Conservation (phyloP, 805 yeast species). For the Lipomyces spencermartinsiae region DNA sequence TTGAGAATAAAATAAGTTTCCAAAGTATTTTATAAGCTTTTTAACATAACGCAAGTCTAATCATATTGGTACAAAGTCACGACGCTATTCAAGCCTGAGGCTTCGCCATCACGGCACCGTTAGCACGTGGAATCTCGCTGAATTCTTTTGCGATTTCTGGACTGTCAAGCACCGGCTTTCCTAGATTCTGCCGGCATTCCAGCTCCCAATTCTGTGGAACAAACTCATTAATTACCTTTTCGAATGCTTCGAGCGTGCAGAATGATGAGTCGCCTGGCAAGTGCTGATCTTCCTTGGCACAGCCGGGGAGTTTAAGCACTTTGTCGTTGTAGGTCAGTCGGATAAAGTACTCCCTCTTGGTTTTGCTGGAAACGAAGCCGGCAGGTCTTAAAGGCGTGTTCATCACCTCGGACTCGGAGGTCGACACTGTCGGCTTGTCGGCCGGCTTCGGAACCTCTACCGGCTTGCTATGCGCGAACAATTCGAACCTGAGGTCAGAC, state of each 20-base stretch:
- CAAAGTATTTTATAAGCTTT: background rate
- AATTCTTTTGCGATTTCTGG: slow-evolving; percentile 27
- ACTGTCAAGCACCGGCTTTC: slow-evolving; percentile 27
- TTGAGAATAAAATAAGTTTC: background rate
- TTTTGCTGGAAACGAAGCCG: background rate
- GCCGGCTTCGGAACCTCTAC: background rate
- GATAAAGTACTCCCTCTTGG: slow-evolving; percentile 35
- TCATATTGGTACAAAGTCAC: background rate
- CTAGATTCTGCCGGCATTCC: slow-evolving; percentile 30
- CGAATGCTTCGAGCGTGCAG: slow-evolving; percentile 32
- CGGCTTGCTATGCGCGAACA: slow-evolving; percentile 25
- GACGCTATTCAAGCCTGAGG: slow-evolving; percentile 14
- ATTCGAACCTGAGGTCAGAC: slow-evolving; percentile 36
- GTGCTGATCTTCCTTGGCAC: slow-evolving; percentile 25
- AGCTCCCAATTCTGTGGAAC: slow-evolving; percentile 33
- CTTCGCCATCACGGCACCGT: slow-evolving; percentile 22
- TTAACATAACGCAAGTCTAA: background rate
- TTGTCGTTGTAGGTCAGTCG: slow-evolving; percentile 36
- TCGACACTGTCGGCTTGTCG: slow-evolving; percentile 1
- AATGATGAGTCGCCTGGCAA: slow-evolving; percentile 23
- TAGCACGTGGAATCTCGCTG: slow-evolving; percentile 5
- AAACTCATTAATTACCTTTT: slow-evolving; percentile 15
- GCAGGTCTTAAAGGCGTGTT: slow-evolving; percentile 8
- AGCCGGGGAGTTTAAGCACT: slow-evolving; percentile 33
- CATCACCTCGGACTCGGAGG: background rate